Conservation (phyloP, 495 filamentous ascomycete species). For the Xylaria bambusicola region DNA sequence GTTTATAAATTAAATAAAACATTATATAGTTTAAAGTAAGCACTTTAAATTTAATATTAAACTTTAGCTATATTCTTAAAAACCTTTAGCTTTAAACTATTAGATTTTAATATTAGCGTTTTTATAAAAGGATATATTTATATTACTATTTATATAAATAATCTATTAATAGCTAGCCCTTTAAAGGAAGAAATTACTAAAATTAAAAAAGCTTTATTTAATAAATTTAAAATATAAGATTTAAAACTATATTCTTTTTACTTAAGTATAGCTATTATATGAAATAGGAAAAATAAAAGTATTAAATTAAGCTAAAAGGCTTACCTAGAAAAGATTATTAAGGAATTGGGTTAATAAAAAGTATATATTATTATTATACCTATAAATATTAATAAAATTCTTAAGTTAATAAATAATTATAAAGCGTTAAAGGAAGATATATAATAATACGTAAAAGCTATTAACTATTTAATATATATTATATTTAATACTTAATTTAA, state of each 20-base stretch:
- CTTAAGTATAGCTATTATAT: neutral
- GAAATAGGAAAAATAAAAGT: too few species aligned
- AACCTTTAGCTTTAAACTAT: neutral
- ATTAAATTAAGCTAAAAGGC: neutral
- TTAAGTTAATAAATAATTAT: neutral
- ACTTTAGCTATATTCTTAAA: neutral
- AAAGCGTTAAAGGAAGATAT: too few species aligned
- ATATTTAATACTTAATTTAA: conserved; percentile 16
- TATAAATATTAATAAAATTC: conserved; percentile 2
- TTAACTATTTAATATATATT: conserved; percentile 4
- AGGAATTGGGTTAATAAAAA: neutral
- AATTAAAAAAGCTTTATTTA: conserved; percentile 1
- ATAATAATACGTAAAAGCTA: conserved; percentile 7
- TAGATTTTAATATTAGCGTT: neutral
- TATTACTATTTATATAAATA: too few species aligned
- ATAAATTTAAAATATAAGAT: conserved; percentile 4
- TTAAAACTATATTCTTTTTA: neutral
- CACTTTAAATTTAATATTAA: conserved; percentile 1
- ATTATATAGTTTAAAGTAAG: conserved; percentile 5
- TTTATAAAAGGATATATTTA: too few species aligned
- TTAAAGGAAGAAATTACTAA: conserved; percentile 6
- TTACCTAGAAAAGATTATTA: neutral
- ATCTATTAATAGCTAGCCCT: neutral
- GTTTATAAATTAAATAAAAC: conserved; percentile 3
- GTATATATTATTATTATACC: conserved; percentile 3